A percentile compares a stretch with the other conserved stretches of the same genome.
These are phyloP conservation scores for Prosopis cineraria DNA, from an alignment of 306 rosid species.

Conservation along the genomic window DNA sequence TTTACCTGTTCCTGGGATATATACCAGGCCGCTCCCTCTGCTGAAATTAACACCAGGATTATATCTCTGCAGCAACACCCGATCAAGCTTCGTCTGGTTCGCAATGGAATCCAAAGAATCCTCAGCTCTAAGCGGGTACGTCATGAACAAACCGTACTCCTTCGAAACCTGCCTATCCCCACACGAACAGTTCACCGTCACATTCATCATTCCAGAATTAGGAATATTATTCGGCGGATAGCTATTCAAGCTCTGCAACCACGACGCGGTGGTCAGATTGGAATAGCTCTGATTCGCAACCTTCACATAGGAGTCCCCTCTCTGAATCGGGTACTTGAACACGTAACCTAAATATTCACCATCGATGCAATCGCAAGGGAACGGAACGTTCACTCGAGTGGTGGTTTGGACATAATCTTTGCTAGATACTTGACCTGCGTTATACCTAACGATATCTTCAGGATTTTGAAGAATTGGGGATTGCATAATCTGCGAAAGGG, in stretches of 20 bases:
- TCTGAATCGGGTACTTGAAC: constrained; percentile 37
- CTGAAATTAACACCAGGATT: constrained; percentile 63
- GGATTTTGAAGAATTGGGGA: constrained; percentile 9
- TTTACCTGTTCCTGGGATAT: constrained; percentile 75
- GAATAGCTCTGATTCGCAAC: constrained; percentile 45
- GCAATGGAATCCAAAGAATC: constrained; percentile 56
- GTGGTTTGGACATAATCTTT: not conserved
- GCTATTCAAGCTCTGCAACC: constrained; percentile 45
- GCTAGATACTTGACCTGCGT: constrained; percentile 37
- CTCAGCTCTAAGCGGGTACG: constrained; percentile 56
- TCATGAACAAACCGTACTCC: constrained; percentile 67
- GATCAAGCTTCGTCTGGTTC: constrained; percentile 5
- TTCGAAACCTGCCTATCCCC: constrained; percentile 54
- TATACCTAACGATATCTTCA: constrained; percentile 42
- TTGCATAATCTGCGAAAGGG: constrained; percentile 35
- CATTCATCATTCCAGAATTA: constrained; percentile 36
- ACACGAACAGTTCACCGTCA: constrained; percentile 68
- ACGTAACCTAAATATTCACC: constrained; percentile 52
- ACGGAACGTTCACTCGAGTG: constrained; percentile 58
- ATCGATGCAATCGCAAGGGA: constrained; percentile 55
- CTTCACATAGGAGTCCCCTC: constrained; percentile 35
- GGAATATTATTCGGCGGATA: constrained; percentile 40
- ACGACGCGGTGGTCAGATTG: constrained; percentile 49
- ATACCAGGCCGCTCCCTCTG: constrained; percentile 54
- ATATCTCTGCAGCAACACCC: constrained; percentile 43